Base-by-base conservation (phyloP, 2,329 filamentous ascomycete species). In the Emydomyces testavorans region DNA sequence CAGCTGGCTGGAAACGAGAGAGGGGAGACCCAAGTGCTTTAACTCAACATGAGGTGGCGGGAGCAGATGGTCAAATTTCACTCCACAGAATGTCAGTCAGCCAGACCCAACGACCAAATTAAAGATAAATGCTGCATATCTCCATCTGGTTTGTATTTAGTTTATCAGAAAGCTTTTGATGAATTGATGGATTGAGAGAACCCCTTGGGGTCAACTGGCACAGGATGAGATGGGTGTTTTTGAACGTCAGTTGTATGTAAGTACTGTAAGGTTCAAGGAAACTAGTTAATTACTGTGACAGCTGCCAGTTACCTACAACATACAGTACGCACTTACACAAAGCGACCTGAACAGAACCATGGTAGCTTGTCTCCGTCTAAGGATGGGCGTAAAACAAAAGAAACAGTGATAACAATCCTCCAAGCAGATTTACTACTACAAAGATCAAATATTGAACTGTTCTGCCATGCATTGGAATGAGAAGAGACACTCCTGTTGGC, bases 141-240 rank as follows among this genome's bases (percentile, higher is more conserved):
- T 24, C 23, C n/a, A n/a, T n/a, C 21, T 20, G 35, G 18, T 44
- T 5, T 18, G 20, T 4, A 20, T 45, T 45, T 26, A 18, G 31
- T 26, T 31, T 38, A 20, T 38, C 23, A 29, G n/a, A 38, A 37
- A 31, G 34, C 26, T 28, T 45, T 37, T 15, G 34, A 21, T 29
- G 20, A 38, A 35, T 34, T 34, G 43, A 32, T 46, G 42, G 29
- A 13, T n/a, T 44, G 42, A 45, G 42, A 21, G 28, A 34, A 20
- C 36, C 45, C 40, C 45, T 48, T 28, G 45, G 45, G 45, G 45
- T 48, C 32, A 48, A 48, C 45, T 35, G 40, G 41, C 45, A 34
- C 45, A 48, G 16, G 43, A 21, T 24, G 13, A 35, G 13, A 21
- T 35, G 45, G 21, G 16, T 21, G 43, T 36, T 36, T 37, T 36